Evolutionary conservation across 2,329 filamentous ascomycete species (phyloP), one percentile per base, ranked within the genome.

Genomic region (Akanthomyces dipterigenus): DNA sequence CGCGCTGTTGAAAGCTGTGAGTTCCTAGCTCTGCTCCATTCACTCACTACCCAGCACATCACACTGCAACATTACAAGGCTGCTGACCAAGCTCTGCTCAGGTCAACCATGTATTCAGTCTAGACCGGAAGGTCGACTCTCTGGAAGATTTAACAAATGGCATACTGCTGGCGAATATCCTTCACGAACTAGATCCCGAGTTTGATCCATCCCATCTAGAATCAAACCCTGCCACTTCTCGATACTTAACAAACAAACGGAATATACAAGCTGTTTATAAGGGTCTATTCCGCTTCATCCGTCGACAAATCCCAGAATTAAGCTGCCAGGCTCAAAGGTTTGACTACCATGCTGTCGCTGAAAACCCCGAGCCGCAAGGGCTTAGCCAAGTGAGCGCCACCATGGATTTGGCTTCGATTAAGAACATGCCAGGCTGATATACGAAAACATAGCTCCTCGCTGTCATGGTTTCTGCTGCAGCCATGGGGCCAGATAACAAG

Each of bases 401-500:
- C 36, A 3, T 20, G 55, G 18, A 42, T 20, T 34, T 7, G 31
- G n/a, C 31, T 22, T 57, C 51, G 24, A 40, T 42, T 11, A 11
- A 55, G 9, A 43, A 61, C 38, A 18, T 46, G 5, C n/a, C 24
- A 42, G 7, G 65, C 72, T 65, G 70, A 75, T 60, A 14, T 16
- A 3, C 38, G 46, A 74, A 73, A 50, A 73, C 77, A 61, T 76
- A 88, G 77, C 76, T 89, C 55, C 76, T 89, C 46, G 84, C 84
- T 62, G 77, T 88, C 60, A 80, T 88, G 69, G 77, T 89, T 24
- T 81, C 72, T 16, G 75, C 86, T n/a, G 84, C 84, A 28, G 81
- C 86, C 64, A 80, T 82, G 69, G 85, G 85, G 14, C 80, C 83
- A 28, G 80, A 84, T 59, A 80, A 80, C 61, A 77, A 78, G 38